Evolutionary conservation across 2,329 filamentous ascomycete genomes (phyloP).

Genomic region (Cytospora leucostoma): DNA sequence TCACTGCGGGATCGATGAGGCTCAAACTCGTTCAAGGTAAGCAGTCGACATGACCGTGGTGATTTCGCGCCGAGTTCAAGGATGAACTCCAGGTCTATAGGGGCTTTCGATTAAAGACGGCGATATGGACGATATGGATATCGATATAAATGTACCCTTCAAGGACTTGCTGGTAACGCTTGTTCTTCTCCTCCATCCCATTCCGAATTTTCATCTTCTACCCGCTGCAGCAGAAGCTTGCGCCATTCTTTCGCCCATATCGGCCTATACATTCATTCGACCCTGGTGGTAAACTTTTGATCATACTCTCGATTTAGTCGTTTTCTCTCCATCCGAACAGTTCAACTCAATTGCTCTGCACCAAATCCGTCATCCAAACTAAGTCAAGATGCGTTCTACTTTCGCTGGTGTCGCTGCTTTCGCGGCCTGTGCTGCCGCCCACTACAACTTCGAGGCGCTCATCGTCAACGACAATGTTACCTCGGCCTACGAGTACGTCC

Average conservation of each 20-base stretch:
- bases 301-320: constrained; percentile 8
- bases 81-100: background rate
- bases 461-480: constrained; percentile 32
- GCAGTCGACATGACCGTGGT: background rate
- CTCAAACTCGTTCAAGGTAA: constrained; percentile 1
- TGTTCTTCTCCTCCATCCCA: background rate
- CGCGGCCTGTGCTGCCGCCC: constrained; percentile 23
- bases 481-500: constrained; percentile 30
- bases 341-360: background rate
- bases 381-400: constrained; percentile 27
- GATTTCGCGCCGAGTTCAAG: background rate
- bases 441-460: constrained; percentile 30
- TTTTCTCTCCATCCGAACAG: background rate
- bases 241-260: constrained; percentile 21
- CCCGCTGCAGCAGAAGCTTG: constrained; percentile 21
- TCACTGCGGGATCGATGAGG: constrained; percentile 2
- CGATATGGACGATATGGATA: background rate
- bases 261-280: constrained; percentile 10
- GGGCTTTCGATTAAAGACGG: background rate
- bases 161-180: background rate
- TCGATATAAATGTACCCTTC: background rate
- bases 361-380: background rate
- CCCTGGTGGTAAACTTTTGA: constrained; percentile 20
- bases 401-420: constrained; percentile 24
- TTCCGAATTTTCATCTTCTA: constrained; percentile 16